Percentiles rank a stretch among this genome's conserved stretches.
phyloP scores from a whole-genome alignment of 192 early-diverging fungal species.

The Lobosporangium transversale region DNA sequence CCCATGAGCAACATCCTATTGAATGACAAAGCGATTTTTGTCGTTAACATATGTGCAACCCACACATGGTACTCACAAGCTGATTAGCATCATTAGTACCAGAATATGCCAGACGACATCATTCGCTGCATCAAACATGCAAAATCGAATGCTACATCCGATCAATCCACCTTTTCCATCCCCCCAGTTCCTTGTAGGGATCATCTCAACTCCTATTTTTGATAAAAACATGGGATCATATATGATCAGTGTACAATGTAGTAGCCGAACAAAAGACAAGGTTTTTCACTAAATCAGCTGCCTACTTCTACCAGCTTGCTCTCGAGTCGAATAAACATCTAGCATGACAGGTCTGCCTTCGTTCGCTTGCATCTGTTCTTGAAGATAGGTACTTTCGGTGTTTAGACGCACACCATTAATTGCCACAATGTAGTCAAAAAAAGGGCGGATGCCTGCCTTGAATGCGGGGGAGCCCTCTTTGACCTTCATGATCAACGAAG shows the following conservation, averaged over 20 bases:
- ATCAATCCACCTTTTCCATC: slow-evolving; percentile 56
- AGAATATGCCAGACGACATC: slow-evolving; percentile 65
- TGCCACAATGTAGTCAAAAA: slow-evolving; percentile 79
- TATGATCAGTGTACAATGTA: background rate
- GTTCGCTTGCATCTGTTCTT: slow-evolving; percentile 57
- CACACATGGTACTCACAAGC: background rate
- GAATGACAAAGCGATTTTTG: background rate
- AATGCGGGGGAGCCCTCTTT: slow-evolving; percentile 73
- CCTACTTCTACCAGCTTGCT: slow-evolving; percentile 61
- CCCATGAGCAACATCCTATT: slow-evolving; percentile 65
- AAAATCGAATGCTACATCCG: slow-evolving; percentile 74
- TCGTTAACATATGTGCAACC: background rate
- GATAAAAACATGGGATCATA: too few relatives aligned
- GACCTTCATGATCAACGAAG: too few relatives aligned
- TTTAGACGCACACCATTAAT: slow-evolving; percentile 65
- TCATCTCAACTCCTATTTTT: slow-evolving; percentile 53
- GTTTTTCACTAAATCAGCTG: too few relatives aligned
- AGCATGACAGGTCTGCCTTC: slow-evolving; percentile 60
- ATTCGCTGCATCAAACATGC: slow-evolving; percentile 67
- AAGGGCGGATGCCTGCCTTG: slow-evolving; percentile 71
- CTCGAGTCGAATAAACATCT: slow-evolving; percentile 68
- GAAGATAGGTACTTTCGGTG: slow-evolving; percentile 52
- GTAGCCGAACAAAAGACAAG: too few relatives aligned
- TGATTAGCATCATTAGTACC: slow-evolving; percentile 11
- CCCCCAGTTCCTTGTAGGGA: slow-evolving; percentile 52